phyloP scores from a whole-genome alignment of 2,329 filamentous ascomycete species.

The Mycosphaerelloides madeirae region DNA sequence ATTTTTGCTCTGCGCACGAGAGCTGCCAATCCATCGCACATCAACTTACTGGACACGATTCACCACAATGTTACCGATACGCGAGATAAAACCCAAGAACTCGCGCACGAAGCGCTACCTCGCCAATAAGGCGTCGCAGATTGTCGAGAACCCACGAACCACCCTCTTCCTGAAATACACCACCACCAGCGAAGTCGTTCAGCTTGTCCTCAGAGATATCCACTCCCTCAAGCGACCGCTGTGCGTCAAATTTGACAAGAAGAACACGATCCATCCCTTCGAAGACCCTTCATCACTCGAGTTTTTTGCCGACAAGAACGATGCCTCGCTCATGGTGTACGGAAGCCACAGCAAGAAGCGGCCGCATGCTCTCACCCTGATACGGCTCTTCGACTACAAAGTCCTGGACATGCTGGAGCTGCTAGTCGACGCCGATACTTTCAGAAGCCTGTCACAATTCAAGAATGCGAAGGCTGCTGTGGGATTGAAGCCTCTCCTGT shows the following conservation, averaged over 20 bases:
- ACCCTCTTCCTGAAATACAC: conserved; percentile 86
- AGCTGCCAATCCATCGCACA: no score
- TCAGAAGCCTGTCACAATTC: conserved; percentile 68
- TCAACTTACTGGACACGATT: no score
- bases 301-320: conserved; percentile 96
- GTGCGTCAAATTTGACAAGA: conserved; percentile 90
- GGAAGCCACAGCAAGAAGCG: conserved; percentile 88
- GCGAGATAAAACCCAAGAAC: conserved; percentile 59
- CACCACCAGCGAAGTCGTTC: conserved; percentile 73
- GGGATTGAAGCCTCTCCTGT: conserved; percentile 80
- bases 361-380: conserved; percentile 81
- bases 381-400: conserved; percentile 78
- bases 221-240: conserved; percentile 78
- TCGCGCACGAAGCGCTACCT: conserved; percentile 92
- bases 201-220: conserved; percentile 80
- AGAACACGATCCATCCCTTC: conserved; percentile 92
- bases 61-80: conserved; percentile 47
- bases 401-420: conserved; percentile 94
- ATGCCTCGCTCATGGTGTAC: conserved; percentile 79
- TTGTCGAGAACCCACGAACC: conserved; percentile 82
- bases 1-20: no score
- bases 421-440: conserved; percentile 69
- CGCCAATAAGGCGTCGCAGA: conserved; percentile 86
- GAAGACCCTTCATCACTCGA: conserved; percentile 82
- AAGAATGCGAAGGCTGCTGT: conserved; percentile 61